Percentiles rank a stretch among this genome's conserved stretches.
Evolutionary conservation across 768 basidiomycete species (phyloP).

Genomic region (Botryobasidium botryosum): DNA sequence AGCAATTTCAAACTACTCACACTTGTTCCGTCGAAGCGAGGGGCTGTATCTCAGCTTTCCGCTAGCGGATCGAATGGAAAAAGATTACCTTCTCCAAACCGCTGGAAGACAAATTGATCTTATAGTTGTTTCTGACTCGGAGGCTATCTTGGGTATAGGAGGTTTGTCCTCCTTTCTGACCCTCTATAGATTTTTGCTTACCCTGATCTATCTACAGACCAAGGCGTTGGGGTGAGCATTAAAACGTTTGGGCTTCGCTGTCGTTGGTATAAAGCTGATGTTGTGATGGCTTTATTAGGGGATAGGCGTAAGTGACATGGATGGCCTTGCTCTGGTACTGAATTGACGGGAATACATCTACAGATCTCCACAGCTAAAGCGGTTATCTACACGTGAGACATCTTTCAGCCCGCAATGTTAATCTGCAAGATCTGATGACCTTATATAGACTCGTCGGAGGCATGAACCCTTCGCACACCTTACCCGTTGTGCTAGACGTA

Average conservation of each 20-base stretch:
- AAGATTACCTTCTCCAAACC: slow-evolving; percentile 54
- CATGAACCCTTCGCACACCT: slow-evolving; percentile 39
- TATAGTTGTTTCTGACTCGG: slow-evolving; percentile 69
- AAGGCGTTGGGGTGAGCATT: slow-evolving; percentile 56
- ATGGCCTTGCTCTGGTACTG: too few relatives aligned
- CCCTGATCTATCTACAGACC: slow-evolving; percentile 23
- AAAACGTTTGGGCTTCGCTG: too few relatives aligned
- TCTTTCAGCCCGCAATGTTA: not conserved
- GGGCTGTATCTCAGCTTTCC: slow-evolving; percentile 56
- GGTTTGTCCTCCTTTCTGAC: slow-evolving; percentile 11
- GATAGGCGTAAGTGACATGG: slow-evolving; percentile 20
- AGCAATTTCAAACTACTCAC: slow-evolving; percentile 70
- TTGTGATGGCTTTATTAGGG: too few relatives aligned
- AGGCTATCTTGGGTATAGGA: slow-evolving; percentile 69
- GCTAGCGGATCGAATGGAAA: slow-evolving; percentile 50
- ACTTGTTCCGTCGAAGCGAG: slow-evolving; percentile 63
- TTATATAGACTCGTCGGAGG: slow-evolving; percentile 41
- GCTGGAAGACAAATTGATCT: slow-evolving; percentile 48
- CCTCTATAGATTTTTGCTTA: not conserved
- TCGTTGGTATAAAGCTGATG: too few relatives aligned
- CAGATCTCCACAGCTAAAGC: slow-evolving; percentile 67
- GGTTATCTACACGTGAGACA: slow-evolving; percentile 48
- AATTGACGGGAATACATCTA: too few relatives aligned
- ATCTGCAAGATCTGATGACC: not conserved
- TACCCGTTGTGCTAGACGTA: slow-evolving; percentile 53